Percentiles rank a stretch among this genome's conserved stretches.
These are phyloP conservation scores for Lumnitzera littorea DNA, from an alignment of 345 rosid genomes.

Conservation along the genomic window DNA sequence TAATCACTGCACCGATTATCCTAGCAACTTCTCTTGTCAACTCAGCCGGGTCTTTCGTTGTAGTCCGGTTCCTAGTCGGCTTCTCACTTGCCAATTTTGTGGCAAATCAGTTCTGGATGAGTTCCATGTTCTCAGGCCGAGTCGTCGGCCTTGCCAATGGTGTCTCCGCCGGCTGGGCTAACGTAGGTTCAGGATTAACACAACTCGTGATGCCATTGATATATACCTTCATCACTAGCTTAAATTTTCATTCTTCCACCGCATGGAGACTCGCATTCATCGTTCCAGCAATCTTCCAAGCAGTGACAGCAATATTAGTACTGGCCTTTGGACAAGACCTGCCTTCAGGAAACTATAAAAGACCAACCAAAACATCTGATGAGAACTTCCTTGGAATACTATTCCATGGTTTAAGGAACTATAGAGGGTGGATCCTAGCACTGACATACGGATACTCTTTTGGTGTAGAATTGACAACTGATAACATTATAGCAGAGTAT, in stretches of 20 bases:
- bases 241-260: slow-evolving; percentile 15
- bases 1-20: slow-evolving; percentile 56
- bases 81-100: slow-evolving; percentile 76
- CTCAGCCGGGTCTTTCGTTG: slow-evolving; percentile 45
- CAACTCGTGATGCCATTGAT: slow-evolving; percentile 72
- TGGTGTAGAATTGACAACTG: slow-evolving; percentile 71
- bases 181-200: slow-evolving; percentile 58
- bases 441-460: slow-evolving; percentile 52
- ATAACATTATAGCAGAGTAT: slow-evolving; percentile 64
- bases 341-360: slow-evolving; percentile 35
- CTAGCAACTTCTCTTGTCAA: slow-evolving; percentile 42
- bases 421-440: slow-evolving; percentile 75
- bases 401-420: slow-evolving; percentile 45
- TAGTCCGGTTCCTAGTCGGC: slow-evolving; percentile 58
- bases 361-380: slow-evolving; percentile 1
- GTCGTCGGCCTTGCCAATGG: slow-evolving; percentile 77
- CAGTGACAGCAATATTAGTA: slow-evolving; percentile 40
- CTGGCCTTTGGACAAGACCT: slow-evolving; percentile 52
- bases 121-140: slow-evolving; percentile 65
- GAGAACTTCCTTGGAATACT: slow-evolving; percentile 28
- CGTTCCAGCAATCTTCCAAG: slow-evolving; percentile 53
- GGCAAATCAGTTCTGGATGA: slow-evolving; percentile 90
- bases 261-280: slow-evolving; percentile 69
- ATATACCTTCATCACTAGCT: slow-evolving; percentile 18
- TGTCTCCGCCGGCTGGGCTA: slow-evolving; percentile 81